These are phyloP conservation scores for Coniochaeta sp. DNA, from an alignment of 2,329 filamentous ascomycete species.

Conservation along the genomic window DNA sequence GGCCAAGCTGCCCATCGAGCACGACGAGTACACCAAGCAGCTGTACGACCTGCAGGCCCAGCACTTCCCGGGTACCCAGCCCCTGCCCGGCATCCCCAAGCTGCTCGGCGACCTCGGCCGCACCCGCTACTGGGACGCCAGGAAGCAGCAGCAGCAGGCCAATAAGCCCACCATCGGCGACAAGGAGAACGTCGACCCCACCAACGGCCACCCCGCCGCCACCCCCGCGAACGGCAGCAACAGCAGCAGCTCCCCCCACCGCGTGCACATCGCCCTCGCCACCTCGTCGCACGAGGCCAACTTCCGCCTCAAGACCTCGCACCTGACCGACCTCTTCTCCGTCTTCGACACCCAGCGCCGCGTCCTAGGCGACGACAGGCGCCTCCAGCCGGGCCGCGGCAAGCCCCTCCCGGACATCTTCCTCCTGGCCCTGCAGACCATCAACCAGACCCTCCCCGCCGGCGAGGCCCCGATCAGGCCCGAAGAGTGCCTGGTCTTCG, in stretches of 20 bases:
- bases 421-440: slow-evolving; percentile 71
- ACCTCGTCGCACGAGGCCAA: slow-evolving; percentile 68
- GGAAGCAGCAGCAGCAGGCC: slow-evolving; percentile 5
- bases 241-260: slow-evolving; percentile 22
- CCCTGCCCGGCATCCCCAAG: slow-evolving; percentile 68
- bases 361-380: slow-evolving; percentile 77
- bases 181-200: slow-evolving; percentile 7
- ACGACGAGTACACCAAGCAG: slow-evolving; percentile 56
- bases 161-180: neutral
- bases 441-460: slow-evolving; percentile 65
- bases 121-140: slow-evolving; percentile 41
- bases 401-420: slow-evolving; percentile 97
- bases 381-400: slow-evolving; percentile 72
- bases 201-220: slow-evolving; percentile 11
- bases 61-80: slow-evolving; percentile 66
- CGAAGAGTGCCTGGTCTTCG: slow-evolving; percentile 90
- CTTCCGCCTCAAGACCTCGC: slow-evolving; percentile 68
- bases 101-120: slow-evolving; percentile 56
- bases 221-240: neutral
- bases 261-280: slow-evolving; percentile 76
- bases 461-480: slow-evolving; percentile 62
- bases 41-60: slow-evolving; percentile 57
- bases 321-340: slow-evolving; percentile 50
- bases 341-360: slow-evolving; percentile 63
- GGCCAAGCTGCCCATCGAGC: slow-evolving; percentile 74